phyloP scores from a whole-genome alignment of 257 asterid genomes.

The Solanum okadae region DNA sequence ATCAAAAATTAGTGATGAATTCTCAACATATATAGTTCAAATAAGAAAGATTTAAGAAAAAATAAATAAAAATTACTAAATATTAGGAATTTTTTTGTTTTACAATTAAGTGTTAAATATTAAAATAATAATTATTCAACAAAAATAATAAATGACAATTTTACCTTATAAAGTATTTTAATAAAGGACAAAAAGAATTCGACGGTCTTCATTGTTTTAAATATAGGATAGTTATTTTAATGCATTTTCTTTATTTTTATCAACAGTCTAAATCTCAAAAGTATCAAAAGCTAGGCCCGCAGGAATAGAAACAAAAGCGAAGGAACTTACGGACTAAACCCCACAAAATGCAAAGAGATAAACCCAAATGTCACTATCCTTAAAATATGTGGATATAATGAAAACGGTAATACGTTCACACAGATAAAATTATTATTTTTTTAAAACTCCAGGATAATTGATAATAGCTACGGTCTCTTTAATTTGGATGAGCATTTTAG shows the following conservation, averaged over 20 bases:
- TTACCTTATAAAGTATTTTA: too few relatives aligned
- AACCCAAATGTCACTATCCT: background rate
- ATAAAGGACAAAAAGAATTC: too few relatives aligned
- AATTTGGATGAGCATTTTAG: background rate
- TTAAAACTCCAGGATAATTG: too few relatives aligned
- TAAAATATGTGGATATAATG: background rate
- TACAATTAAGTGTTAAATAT: background rate
- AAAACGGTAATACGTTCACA: background rate
- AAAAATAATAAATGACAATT: background rate
- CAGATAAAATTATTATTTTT: background rate
- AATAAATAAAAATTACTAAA: background rate
- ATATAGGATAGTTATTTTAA: background rate
- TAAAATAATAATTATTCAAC: background rate
- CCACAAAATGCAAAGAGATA: background rate
- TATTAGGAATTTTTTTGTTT: background rate
- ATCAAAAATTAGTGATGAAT: background rate
- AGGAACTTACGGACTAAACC: background rate
- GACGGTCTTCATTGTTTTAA: background rate
- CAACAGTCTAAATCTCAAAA: background rate
- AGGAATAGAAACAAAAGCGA: background rate
- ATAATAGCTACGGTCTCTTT: background rate
- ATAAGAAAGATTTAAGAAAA: background rate
- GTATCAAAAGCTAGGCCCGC: background rate
- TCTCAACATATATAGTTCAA: background rate
- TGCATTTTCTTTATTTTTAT: background rate